Evolutionary conservation across 768 basidiomycete genomes (phyloP).

Genomic region (Gelatoporia subvermispora): DNA sequence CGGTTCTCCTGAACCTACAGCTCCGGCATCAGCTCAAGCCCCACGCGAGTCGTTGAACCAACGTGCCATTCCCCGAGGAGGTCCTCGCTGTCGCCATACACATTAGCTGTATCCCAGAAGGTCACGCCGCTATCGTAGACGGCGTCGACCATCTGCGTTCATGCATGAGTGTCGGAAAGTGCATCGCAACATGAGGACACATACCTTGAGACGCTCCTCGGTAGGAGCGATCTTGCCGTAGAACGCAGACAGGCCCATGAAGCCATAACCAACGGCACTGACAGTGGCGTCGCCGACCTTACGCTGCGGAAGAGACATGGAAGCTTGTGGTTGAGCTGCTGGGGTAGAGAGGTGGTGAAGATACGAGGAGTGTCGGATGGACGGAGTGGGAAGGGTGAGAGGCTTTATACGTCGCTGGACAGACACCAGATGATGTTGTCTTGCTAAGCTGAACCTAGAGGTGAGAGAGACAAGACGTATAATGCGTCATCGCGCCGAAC

Average conservation of each 20-base stretch:
- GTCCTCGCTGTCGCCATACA: slow-evolving; percentile 39
- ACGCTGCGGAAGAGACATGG: slow-evolving; percentile 25
- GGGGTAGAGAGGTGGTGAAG: too few relatives aligned
- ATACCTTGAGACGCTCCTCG: slow-evolving; percentile 57
- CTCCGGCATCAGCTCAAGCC: not conserved
- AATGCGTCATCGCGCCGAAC: too few relatives aligned
- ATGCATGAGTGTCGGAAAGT: slow-evolving; percentile 5
- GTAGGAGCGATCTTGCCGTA: slow-evolving; percentile 46
- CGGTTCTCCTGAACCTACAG: slow-evolving; percentile 50
- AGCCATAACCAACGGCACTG: slow-evolving; percentile 55
- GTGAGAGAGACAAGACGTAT: too few relatives aligned
- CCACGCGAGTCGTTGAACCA: slow-evolving; percentile 3
- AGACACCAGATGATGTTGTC: too few relatives aligned
- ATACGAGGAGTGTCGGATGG: too few relatives aligned
- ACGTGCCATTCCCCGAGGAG: slow-evolving; percentile 41
- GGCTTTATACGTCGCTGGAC: too few relatives aligned
- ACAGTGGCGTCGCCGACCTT: slow-evolving; percentile 42
- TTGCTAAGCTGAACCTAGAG: too few relatives aligned
- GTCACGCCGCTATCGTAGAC: slow-evolving; percentile 37
- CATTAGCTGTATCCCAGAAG: slow-evolving; percentile 44
- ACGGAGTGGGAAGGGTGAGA: too few relatives aligned
- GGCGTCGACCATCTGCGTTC: slow-evolving; percentile 36
- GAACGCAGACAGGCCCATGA: slow-evolving; percentile 49
- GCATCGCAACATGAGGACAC: not conserved
- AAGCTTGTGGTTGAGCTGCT: not conserved